A percentile compares a stretch with the other conserved stretches of the same genome.
Evolutionary conservation across 129 eudicot genomes (phyloP).

Genomic region (Sambucus nigra): DNA sequence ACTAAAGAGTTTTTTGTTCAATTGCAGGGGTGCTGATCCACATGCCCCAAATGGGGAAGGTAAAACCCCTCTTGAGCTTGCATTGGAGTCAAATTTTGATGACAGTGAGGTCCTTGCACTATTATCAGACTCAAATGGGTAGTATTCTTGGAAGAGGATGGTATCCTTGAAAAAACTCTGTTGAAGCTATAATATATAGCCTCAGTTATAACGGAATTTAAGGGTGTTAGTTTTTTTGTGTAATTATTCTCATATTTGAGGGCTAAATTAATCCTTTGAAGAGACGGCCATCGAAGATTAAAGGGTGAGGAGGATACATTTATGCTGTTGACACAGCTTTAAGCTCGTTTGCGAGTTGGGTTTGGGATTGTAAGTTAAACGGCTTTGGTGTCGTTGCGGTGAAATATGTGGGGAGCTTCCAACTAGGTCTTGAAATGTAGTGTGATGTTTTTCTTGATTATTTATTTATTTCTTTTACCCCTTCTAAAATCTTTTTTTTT

Average conservation of each 20-base stretch:
- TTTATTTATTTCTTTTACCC: too few relatives aligned
- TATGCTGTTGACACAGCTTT: too few relatives aligned
- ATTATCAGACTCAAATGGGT: constrained; percentile 43
- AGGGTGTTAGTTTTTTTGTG: constrained; percentile 8
- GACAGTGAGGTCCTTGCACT: constrained; percentile 59
- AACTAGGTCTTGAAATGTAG: not conserved
- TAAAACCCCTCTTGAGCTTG: constrained; percentile 57
- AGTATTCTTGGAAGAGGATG: constrained; percentile 2
- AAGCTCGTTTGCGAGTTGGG: too few relatives aligned
- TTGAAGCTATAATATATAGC: constrained; percentile 6
- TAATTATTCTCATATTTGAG: not conserved
- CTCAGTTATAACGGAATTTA: not conserved
- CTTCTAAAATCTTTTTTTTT: too few relatives aligned
- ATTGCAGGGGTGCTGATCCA: constrained; percentile 75
- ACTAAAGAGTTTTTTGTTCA: constrained; percentile 2
- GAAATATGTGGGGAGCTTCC: not conserved
- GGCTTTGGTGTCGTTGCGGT: not conserved
- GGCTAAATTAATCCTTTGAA: constrained; percentile 5
- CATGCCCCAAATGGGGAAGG: constrained; percentile 51
- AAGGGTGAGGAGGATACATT: constrained; percentile 4
- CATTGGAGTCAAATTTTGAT: constrained; percentile 54
- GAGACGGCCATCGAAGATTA: not conserved
- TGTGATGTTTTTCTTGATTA: constrained; percentile 4
- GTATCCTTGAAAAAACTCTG: not conserved
- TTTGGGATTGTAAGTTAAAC: not conserved